A percentile compares a stretch with the other conserved stretches of the same genome.
Conservation (phyloP, 1,139 yeast species). For the Candida glucosophila region DNA sequence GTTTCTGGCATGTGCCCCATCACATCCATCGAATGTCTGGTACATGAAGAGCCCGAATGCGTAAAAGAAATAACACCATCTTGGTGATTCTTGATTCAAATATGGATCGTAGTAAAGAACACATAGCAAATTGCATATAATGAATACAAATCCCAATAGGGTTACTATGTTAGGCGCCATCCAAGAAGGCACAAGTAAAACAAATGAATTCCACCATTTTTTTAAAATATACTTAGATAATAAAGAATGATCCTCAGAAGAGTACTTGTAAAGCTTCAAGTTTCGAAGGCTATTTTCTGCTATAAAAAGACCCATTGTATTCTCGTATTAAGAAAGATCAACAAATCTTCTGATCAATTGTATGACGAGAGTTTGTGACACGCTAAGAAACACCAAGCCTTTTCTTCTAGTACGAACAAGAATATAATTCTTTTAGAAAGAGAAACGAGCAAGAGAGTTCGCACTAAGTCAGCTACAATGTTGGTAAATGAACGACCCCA, state of each 20-base stretch:
- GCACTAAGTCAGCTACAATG: too few relatives aligned
- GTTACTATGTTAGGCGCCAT: slow-evolving; percentile 91
- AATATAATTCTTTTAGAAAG: too few relatives aligned
- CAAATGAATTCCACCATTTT: slow-evolving; percentile 73
- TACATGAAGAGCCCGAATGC: slow-evolving; percentile 82
- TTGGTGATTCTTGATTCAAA: slow-evolving; percentile 52
- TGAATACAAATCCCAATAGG: slow-evolving; percentile 64
- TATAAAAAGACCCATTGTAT: slow-evolving; percentile 62
- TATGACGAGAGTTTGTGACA: too few relatives aligned
- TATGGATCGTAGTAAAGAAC: slow-evolving; percentile 72
- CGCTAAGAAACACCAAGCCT: too few relatives aligned
- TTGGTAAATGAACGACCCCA: too few relatives aligned
- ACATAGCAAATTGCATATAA: slow-evolving; percentile 52
- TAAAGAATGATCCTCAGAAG: slow-evolving; percentile 74
- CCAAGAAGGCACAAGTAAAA: slow-evolving; percentile 66
- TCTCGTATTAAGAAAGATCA: too few relatives aligned
- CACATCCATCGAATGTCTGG: slow-evolving; percentile 95
- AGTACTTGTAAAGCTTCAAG: slow-evolving; percentile 59
- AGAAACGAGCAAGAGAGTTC: too few relatives aligned
- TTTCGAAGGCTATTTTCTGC: slow-evolving; percentile 53
- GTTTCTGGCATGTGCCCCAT: slow-evolving; percentile 87
- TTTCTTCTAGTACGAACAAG: too few relatives aligned
- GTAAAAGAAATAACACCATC: slow-evolving; percentile 74
- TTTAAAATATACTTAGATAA: slow-evolving; percentile 68
- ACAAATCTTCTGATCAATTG: too few relatives aligned